Evolutionary conservation across 2,329 filamentous ascomycete species (phyloP), one percentile per base, ranked within the genome.

Genomic region (Ceratocystis cubensis): DNA sequence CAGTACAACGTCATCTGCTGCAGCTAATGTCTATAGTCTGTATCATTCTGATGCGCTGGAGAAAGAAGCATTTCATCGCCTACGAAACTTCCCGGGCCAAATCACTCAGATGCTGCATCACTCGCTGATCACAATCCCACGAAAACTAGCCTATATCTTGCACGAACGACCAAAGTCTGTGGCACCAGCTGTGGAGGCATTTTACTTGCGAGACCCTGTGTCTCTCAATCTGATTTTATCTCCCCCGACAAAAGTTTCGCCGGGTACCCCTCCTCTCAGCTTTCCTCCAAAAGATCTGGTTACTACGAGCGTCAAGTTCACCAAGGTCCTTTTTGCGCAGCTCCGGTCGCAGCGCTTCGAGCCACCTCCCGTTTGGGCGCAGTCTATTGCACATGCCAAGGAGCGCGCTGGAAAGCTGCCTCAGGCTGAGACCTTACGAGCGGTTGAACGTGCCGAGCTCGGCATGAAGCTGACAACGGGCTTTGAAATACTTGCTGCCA

Each of bases 381-480:
- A 69, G 37, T 66, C 66, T 1, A 53, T 66, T 20, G 68, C 72
- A 13, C 46, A 57, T n/a, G 59, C 63, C 17, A 63, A 59, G 2
- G 28, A 59, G 6, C 25, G 25, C 17, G 68, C 70, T 1, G 66
- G 61, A 63, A 72, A 8, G 71, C 73, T 20, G 72, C 71, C 65
- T 22, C 37, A 44, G 63, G 61, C 28, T 6, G 48, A 44, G 5
- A 33, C 20, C 75, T 71, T 50, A 72, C 64, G 2, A 7, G 28
- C 28, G 5, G 10, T 10, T 8, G 76, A 73, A 71, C 76, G 78
- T n/a, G 70, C 82, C 1, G 88, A 93, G 66, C 78, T 88, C 50
- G 92, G 92, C 10, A 93, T 96, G 87, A 97, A 97, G 73, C 76
- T 97, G 8, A 83, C 90, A 0, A 91, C 88, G 71, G 94, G 93